Percentiles rank a stretch among this genome's conserved stretches.
These are phyloP conservation scores for Rhizopogon vulgaris DNA, from an alignment of 768 basidiomycete genomes.

Conservation along the genomic window DNA sequence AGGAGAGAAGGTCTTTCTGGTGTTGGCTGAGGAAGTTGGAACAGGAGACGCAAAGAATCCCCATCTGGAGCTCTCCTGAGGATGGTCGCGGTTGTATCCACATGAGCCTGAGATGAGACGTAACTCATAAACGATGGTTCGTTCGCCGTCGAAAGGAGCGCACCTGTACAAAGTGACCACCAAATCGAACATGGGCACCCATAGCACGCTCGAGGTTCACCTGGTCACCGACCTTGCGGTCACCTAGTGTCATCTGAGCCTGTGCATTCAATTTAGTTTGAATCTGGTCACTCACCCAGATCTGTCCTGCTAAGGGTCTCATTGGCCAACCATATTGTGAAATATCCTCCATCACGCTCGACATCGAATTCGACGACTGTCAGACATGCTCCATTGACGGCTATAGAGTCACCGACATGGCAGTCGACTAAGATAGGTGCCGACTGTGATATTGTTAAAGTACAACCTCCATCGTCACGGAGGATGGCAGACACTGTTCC, in stretches of 20 bases:
- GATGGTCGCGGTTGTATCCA: slow-evolving; percentile 83
- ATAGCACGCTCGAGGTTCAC: slow-evolving; percentile 95
- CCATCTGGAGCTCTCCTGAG: slow-evolving; percentile 65
- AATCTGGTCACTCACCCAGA: slow-evolving; percentile 51
- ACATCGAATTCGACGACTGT: slow-evolving; percentile 84
- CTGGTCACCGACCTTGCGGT: slow-evolving; percentile 68
- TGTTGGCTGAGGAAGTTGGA: slow-evolving; percentile 65
- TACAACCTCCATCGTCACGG: slow-evolving; percentile 71
- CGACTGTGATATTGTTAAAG: slow-evolving; percentile 68
- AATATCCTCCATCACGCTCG: slow-evolving; percentile 62
- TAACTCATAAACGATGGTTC: not conserved
- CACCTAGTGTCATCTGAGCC: slow-evolving; percentile 42
- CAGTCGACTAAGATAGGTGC: slow-evolving; percentile 80
- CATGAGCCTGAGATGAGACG: slow-evolving; percentile 66
- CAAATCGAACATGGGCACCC: slow-evolving; percentile 86
- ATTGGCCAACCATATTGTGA: slow-evolving; percentile 93
- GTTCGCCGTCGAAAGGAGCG: slow-evolving; percentile 8
- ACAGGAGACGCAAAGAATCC: slow-evolving; percentile 80
- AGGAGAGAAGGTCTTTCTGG: slow-evolving; percentile 56
- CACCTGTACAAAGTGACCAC: slow-evolving; percentile 97
- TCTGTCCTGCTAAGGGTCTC: slow-evolving; percentile 91
- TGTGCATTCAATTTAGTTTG: not conserved
- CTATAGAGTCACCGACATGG: slow-evolving; percentile 90
- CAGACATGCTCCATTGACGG: slow-evolving; percentile 82
- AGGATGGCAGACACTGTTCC: slow-evolving; percentile 65